phyloP scores from a whole-genome alignment of 1,284 basidiomycete species.

The Marasmius fiardii region DNA sequence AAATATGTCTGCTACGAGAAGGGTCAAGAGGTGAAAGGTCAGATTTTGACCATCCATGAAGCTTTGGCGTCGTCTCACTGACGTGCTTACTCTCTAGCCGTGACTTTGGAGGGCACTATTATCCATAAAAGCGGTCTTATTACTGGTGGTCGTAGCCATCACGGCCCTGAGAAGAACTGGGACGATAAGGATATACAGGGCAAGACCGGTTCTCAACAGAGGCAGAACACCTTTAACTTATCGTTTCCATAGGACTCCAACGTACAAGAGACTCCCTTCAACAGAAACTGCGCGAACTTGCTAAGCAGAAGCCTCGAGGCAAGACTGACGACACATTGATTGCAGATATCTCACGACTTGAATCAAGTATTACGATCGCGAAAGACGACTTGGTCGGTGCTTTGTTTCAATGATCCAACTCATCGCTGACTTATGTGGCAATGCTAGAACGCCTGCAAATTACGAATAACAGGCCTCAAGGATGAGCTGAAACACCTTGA shows the following conservation, averaged over 20 bases:
- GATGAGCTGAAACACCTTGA: slow-evolving; percentile 80
- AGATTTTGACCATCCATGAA: slow-evolving; percentile 16
- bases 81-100: slow-evolving; percentile 52
- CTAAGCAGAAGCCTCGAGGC: slow-evolving; percentile 76
- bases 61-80: not conserved
- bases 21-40: slow-evolving; percentile 94
- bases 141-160: slow-evolving; percentile 87
- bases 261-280: slow-evolving; percentile 74
- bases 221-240: not conserved
- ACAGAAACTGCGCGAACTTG: slow-evolving; percentile 79
- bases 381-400: slow-evolving; percentile 79
- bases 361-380: slow-evolving; percentile 69
- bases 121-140: slow-evolving; percentile 98
- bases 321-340: slow-evolving; percentile 82
- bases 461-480: slow-evolving; percentile 67
- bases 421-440: not conserved
- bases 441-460: slow-evolving; percentile 56
- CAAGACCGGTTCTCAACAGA: slow-evolving; percentile 23
- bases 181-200: slow-evolving; percentile 92
- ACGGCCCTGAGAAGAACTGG: slow-evolving; percentile 78
- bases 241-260: slow-evolving; percentile 52
- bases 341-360: slow-evolving; percentile 75
- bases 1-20: slow-evolving; percentile 91
- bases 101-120: slow-evolving; percentile 94
- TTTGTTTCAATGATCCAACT: not conserved